These are phyloP conservation scores for Xylariaceae sp. DNA, from an alignment of 2,329 filamentous ascomycete species.

Conservation along the genomic window DNA sequence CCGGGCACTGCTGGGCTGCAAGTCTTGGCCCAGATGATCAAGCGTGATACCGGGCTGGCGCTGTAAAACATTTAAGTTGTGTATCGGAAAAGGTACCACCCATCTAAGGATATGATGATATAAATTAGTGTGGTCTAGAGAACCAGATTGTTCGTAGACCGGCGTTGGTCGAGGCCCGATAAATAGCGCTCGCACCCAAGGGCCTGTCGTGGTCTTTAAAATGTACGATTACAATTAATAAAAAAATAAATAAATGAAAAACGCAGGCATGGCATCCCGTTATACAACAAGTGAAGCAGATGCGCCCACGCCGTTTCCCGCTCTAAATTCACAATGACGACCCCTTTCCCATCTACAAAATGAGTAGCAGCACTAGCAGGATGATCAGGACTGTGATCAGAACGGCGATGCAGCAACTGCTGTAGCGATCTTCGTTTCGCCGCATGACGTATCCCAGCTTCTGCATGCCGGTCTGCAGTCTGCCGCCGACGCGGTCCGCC, in stretches of 20 bases:
- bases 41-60: conserved; percentile 43
- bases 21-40: conserved; percentile 50
- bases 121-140: conserved; percentile 12
- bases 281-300: conserved; percentile 12
- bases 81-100: conserved; percentile 1
- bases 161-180: conserved; percentile 13
- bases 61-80: conserved; percentile 26
- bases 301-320: conserved; percentile 5
- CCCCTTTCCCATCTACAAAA: conserved; percentile 39
- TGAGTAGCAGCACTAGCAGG: conserved; percentile 70
- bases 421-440: conserved; percentile 82
- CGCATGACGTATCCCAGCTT: conserved; percentile 80
- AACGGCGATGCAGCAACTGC: conserved; percentile 84
- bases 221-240: too few relatives aligned
- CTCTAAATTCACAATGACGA: conserved; percentile 1
- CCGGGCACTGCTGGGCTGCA: conserved; percentile 46
- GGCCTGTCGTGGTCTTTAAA: too few relatives aligned
- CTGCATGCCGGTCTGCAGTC: conserved; percentile 79
- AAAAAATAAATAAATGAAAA: too few relatives aligned
- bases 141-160: conserved; percentile 8
- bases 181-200: too few relatives aligned
- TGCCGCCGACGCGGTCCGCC: conserved; percentile 80
- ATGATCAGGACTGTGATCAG: conserved; percentile 86
- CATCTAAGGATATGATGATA: conserved; percentile 9
- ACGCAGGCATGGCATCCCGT: too few relatives aligned